A percentile compares a stretch with the other conserved stretches of the same genome.
phyloP scores from a whole-genome alignment of 805 yeast genomes.

The Hanseniaspora lachancei region DNA sequence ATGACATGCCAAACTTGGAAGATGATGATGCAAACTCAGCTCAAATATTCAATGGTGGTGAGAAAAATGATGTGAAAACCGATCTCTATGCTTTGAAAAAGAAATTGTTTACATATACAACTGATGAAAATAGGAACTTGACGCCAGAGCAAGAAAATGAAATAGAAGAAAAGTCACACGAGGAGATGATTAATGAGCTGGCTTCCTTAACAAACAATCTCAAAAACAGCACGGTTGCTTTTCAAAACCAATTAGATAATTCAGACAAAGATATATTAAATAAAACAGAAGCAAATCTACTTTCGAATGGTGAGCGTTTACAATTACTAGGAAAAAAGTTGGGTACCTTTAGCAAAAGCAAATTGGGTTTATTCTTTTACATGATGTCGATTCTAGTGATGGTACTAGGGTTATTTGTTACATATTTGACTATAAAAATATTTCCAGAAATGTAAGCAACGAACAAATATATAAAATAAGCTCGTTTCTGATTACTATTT shows the following conservation, averaged over 20 bases:
- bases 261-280: slow-evolving; percentile 28
- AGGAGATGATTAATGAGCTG: slow-evolving; percentile 30
- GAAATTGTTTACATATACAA: not conserved
- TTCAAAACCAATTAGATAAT: slow-evolving; percentile 29
- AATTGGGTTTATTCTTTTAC: slow-evolving; percentile 24
- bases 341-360: slow-evolving; percentile 24
- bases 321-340: slow-evolving; percentile 22
- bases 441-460: slow-evolving; percentile 29
- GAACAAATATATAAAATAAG: too few relatives aligned
- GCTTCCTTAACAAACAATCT: slow-evolving; percentile 28
- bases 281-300: slow-evolving; percentile 32
- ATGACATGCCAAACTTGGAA: not conserved
- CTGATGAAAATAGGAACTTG: not conserved
- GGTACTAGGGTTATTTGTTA: slow-evolving; percentile 26
- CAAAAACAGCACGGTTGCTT: slow-evolving; percentile 31
- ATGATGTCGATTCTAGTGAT: slow-evolving; percentile 19
- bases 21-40: not conserved
- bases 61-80: not conserved
- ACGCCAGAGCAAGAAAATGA: slow-evolving; percentile 4
- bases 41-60: not conserved
- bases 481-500: too few relatives aligned
- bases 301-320: slow-evolving; percentile 17
- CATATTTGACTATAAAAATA: slow-evolving; percentile 27
- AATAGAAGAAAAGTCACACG: slow-evolving; percentile 20
- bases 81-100: slow-evolving; percentile 1